Conservation (phyloP, 495 filamentous ascomycete genomes). For the Chaetomium fimeti region DNA sequence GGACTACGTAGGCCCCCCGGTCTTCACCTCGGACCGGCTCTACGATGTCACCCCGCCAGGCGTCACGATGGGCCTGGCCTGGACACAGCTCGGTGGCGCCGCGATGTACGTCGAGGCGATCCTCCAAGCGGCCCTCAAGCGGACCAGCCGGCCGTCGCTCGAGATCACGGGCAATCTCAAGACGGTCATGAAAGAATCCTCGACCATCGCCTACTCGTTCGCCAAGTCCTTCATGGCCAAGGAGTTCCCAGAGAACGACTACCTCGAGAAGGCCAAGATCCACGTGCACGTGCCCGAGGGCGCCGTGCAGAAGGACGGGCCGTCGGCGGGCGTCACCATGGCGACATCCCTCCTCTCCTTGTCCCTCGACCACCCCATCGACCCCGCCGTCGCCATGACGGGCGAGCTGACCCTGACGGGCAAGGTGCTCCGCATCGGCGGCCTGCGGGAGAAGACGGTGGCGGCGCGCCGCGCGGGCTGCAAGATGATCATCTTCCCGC, state of each 20-base stretch:
- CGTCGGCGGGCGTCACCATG: slow-evolving; percentile 96
- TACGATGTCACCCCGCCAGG: slow-evolving; percentile 95
- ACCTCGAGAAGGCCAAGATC: slow-evolving; percentile 94
- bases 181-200: slow-evolving; percentile 97
- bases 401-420: slow-evolving; percentile 97
- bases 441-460: slow-evolving; percentile 97
- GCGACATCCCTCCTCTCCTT: slow-evolving; percentile 84
- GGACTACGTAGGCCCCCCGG: slow-evolving; percentile 94
- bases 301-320: slow-evolving; percentile 93
- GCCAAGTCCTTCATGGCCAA: slow-evolving; percentile 84
- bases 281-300: slow-evolving; percentile 98
- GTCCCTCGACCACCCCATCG: slow-evolving; percentile 71
- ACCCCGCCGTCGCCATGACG: slow-evolving; percentile 94
- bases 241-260: slow-evolving; percentile 82
- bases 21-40: slow-evolving; percentile 92
- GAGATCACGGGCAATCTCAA: slow-evolving; percentile 93
- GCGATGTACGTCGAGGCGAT: slow-evolving; percentile 98
- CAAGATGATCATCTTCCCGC: slow-evolving; percentile 92
- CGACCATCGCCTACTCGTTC: slow-evolving; percentile 91
- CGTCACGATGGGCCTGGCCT: slow-evolving; percentile 97
- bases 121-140: slow-evolving; percentile 72
- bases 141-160: slow-evolving; percentile 70
- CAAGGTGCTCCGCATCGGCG: slow-evolving; percentile 94
- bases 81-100: slow-evolving; percentile 96
- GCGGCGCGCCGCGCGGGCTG: slow-evolving; percentile 91